phyloP scores from a whole-genome alignment of 1,284 basidiomycete species.

The Phellopilus nigrolimitatus region DNA sequence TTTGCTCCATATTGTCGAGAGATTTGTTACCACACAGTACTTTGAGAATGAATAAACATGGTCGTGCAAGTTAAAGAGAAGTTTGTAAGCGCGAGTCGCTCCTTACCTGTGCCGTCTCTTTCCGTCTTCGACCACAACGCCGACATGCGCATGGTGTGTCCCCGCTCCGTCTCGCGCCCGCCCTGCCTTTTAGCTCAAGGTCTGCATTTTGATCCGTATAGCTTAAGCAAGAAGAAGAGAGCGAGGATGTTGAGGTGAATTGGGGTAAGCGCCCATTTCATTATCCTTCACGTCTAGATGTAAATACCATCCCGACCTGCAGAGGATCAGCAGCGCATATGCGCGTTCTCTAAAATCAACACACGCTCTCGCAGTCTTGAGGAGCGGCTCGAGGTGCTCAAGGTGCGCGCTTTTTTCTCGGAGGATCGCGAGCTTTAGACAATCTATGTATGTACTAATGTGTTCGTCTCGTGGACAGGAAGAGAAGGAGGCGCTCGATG shows the following conservation, averaged over 20 bases:
- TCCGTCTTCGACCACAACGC: not conserved
- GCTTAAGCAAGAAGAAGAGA: slow-evolving; percentile 77
- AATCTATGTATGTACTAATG: not conserved
- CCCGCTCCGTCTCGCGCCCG: not conserved
- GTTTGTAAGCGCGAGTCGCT: not conserved
- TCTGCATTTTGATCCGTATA: slow-evolving; percentile 28
- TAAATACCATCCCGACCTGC: no score
- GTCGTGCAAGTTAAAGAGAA: not conserved
- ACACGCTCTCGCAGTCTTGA: slow-evolving; percentile 69
- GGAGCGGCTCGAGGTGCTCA: slow-evolving; percentile 66
- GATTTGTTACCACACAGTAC: no score
- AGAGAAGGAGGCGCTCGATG: slow-evolving; percentile 92
- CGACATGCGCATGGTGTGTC: slow-evolving; percentile 10
- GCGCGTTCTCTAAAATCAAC: slow-evolving; percentile 90
- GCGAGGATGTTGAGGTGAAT: slow-evolving; percentile 82
- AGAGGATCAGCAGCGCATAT: slow-evolving; percentile 95
- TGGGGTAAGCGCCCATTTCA: slow-evolving; percentile 66
- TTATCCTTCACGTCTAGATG: no score
- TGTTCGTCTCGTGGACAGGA: slow-evolving; percentile 42
- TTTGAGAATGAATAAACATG: no score
- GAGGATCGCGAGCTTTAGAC: slow-evolving; percentile 38
- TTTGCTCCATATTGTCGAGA: no score
- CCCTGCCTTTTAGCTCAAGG: not conserved
- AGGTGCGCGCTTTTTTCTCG: slow-evolving; percentile 47
- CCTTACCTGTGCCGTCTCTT: not conserved